Conservation (phyloP, 495 filamentous ascomycete genomes). For the Bryoglossum gracile region DNA sequence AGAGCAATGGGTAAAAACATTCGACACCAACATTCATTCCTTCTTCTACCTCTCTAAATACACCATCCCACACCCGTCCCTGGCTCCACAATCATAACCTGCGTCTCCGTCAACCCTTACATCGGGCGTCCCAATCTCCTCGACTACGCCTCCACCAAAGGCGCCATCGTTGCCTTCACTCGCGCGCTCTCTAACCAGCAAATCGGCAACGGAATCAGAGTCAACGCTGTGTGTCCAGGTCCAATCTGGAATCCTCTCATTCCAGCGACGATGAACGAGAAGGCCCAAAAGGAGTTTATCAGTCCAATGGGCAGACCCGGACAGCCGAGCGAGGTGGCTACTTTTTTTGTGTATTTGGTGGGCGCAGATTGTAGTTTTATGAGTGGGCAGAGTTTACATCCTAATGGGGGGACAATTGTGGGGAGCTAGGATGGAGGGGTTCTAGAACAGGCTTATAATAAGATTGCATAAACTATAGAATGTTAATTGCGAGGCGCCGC, state of each 20-base stretch:
- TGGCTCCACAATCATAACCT: slow-evolving; percentile 80
- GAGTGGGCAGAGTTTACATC: slow-evolving; percentile 55
- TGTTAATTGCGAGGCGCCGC: no score
- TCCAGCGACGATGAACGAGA: slow-evolving; percentile 65
- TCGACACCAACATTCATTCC: slow-evolving; percentile 70
- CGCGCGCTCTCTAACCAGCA: slow-evolving; percentile 72
- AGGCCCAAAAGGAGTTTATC: slow-evolving; percentile 65
- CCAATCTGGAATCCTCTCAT: slow-evolving; percentile 83
- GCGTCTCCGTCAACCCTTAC: slow-evolving; percentile 75
- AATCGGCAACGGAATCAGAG: slow-evolving; percentile 63
- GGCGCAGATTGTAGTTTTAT: slow-evolving; percentile 66
- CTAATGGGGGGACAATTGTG: slow-evolving; percentile 49
- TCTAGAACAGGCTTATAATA: no score
- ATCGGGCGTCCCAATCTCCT: slow-evolving; percentile 74
- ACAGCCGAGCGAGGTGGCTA: slow-evolving; percentile 73
- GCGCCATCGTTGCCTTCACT: slow-evolving; percentile 76
- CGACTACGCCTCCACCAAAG: slow-evolving; percentile 81
- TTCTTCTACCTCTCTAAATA: slow-evolving; percentile 76
- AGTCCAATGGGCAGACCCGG: slow-evolving; percentile 73
- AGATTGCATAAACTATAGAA: no score
- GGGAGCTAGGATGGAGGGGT: no score
- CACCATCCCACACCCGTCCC: slow-evolving; percentile 63
- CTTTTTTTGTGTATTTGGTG: slow-evolving; percentile 81
- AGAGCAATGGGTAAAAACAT: slow-evolving; percentile 70
- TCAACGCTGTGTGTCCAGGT: slow-evolving; percentile 75